Percentiles rank a stretch among this genome's conserved stretches.
phyloP scores from a whole-genome alignment of 306 rosid genomes.

The Benincasa hispida region DNA sequence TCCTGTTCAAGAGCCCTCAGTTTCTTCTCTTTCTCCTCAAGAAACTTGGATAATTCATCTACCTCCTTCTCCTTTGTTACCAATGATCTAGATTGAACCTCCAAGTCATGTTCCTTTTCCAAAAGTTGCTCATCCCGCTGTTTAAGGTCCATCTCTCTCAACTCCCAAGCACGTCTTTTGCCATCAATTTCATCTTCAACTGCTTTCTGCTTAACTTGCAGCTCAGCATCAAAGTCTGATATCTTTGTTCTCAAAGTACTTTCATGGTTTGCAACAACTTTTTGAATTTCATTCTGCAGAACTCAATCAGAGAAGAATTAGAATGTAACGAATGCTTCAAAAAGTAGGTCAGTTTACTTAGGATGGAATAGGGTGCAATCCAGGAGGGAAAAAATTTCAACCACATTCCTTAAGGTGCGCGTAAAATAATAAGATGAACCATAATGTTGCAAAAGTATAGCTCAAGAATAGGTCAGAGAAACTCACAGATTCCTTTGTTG shows the following conservation, averaged over 20 bases:
- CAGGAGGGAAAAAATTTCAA: background rate
- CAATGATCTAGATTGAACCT: conserved; percentile 45
- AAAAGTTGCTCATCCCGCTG: conserved; percentile 51
- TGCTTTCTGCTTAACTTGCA: conserved; percentile 40
- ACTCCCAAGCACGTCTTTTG: conserved; percentile 92
- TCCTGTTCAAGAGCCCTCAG: conserved; percentile 43
- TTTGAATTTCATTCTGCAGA: conserved; percentile 59
- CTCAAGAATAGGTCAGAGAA: background rate
- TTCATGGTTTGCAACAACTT: conserved; percentile 52
- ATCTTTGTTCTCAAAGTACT: conserved; percentile 38
- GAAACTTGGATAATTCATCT: conserved; percentile 30
- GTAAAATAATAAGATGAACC: background rate
- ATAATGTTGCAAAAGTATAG: background rate
- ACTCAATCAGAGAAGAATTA: conserved; percentile 11
- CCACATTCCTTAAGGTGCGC: background rate
- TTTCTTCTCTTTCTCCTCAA: conserved; percentile 51
- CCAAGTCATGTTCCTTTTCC: conserved; percentile 73
- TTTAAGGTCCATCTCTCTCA: conserved; percentile 85
- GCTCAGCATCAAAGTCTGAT: conserved; percentile 58
- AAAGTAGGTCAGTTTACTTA: background rate
- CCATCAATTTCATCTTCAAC: conserved; percentile 74
- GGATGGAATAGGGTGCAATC: background rate
- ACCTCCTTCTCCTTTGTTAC: conserved; percentile 68
- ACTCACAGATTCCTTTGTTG: conserved; percentile 64
- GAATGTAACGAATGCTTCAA: background rate